A percentile compares a stretch with the other conserved stretches of the same genome.
Evolutionary conservation across 192 early-diverging fungal genomes (phyloP).

Genomic region (Lobosporangium transversale): DNA sequence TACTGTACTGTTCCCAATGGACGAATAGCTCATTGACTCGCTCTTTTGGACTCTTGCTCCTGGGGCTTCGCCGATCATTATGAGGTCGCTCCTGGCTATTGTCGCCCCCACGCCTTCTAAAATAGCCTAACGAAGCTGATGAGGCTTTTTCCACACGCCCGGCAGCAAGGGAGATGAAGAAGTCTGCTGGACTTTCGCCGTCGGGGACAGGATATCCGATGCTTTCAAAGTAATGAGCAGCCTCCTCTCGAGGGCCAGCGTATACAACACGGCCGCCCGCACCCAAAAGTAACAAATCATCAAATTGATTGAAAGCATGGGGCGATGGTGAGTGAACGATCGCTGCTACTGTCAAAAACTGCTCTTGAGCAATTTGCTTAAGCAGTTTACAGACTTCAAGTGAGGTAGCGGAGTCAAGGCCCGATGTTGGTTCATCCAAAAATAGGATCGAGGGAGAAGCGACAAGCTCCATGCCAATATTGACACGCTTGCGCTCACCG

Average conservation of each 20-base stretch:
- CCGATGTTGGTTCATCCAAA: slow-evolving; percentile 76
- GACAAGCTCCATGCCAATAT: slow-evolving; percentile 79
- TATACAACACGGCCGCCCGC: slow-evolving; percentile 73
- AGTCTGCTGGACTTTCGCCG: slow-evolving; percentile 62
- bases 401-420: slow-evolving; percentile 73
- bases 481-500: slow-evolving; percentile 79
- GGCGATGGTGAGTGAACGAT: slow-evolving; percentile 76
- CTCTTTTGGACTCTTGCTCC: slow-evolving; percentile 24
- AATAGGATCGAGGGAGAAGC: slow-evolving; percentile 69
- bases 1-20: slow-evolving; percentile 55
- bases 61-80: neutral
- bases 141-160: slow-evolving; percentile 49
- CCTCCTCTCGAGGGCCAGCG: slow-evolving; percentile 63
- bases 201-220: slow-evolving; percentile 56
- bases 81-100: neutral
- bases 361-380: slow-evolving; percentile 67
- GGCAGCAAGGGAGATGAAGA: slow-evolving; percentile 69
- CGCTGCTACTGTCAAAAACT: slow-evolving; percentile 70
- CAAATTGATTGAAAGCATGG: slow-evolving; percentile 71
- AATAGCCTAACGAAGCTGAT: neutral
- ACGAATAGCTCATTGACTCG: slow-evolving; percentile 54
- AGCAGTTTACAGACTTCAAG: slow-evolving; percentile 70
- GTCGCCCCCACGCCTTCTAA: slow-evolving; percentile 6
- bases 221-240: slow-evolving; percentile 58
- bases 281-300: slow-evolving; percentile 76